These are phyloP conservation scores for Claviceps spartinae DNA, from an alignment of 2,329 filamentous ascomycete genomes.

Conservation along the genomic window DNA sequence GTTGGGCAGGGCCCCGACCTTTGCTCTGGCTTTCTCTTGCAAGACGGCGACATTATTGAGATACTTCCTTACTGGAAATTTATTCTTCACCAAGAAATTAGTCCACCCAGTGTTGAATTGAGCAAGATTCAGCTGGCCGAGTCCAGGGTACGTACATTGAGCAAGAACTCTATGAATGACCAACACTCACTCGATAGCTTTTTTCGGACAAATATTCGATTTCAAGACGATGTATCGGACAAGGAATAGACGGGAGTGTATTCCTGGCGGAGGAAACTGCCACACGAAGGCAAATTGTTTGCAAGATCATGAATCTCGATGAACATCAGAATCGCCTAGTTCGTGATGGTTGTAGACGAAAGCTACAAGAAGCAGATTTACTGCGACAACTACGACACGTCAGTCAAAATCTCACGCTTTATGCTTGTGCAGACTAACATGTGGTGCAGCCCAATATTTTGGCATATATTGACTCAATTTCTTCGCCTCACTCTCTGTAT, in stretches of 20 bases:
- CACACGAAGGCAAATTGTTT: constrained; percentile 49
- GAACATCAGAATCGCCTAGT: constrained; percentile 13
- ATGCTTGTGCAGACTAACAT: constrained; percentile 7
- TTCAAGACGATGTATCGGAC: constrained; percentile 22
- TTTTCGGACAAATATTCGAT: constrained; percentile 22
- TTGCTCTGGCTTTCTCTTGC: constrained; percentile 32
- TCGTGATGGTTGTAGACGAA: constrained; percentile 20
- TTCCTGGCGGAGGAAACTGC: constrained; percentile 30
- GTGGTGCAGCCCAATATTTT: constrained; percentile 38
- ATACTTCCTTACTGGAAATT: constrained; percentile 26
- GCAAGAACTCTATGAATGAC: background rate
- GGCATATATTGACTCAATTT: constrained; percentile 35
- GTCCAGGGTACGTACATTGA: constrained; percentile 15
- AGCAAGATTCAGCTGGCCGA: constrained; percentile 19
- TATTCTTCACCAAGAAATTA: constrained; percentile 17
- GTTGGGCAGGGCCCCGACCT: constrained; percentile 27
- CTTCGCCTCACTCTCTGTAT: constrained; percentile 33
- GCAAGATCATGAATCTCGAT: constrained; percentile 48
- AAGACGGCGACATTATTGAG: constrained; percentile 35
- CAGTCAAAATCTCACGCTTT: constrained; percentile 11
- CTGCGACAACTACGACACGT: constrained; percentile 41
- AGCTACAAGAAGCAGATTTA: constrained; percentile 37
- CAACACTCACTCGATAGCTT: constrained; percentile 8
- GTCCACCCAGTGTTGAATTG: constrained; percentile 10
- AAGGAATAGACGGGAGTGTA: constrained; percentile 24